Evolutionary conservation across 192 early-diverging fungal genomes (phyloP), one percentile per base, ranked within the genome.

Genomic region (Ambispora gerdemannii): DNA sequence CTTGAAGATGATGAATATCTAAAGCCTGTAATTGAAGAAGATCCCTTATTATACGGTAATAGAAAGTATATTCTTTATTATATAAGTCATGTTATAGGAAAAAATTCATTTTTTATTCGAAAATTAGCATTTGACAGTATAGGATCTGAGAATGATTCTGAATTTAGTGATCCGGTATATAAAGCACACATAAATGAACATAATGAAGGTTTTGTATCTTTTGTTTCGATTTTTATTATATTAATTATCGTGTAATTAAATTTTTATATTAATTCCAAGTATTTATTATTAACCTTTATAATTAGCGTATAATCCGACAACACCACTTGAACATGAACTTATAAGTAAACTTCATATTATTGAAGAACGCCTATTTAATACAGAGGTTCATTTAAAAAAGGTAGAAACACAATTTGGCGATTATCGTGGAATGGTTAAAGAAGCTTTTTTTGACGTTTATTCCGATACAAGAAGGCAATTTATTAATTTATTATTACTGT

Each of bases 381-480:
- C 73, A 3, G 80, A 85, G 47, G 81, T 80, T n/a, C 84, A 88
- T 43, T 64, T 80, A 2, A 74, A 79, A 13, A 81, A 75, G 32
- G 67, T 87, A 19, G 76, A 81, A 22, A 71, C 69, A 10, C 88
- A 91, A 80, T 91, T 90, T 72, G 73, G 80, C 20, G 86, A 90
- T 58, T 92, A 92, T 75, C 75, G 82, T 60, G 72, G 78, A 25
- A 83, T 87, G 81, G 87, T 92, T 33, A 87, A 84, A 77, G 78
- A 78, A 27, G 87, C 86, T 31, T 91, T 92, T 79, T 87, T 85
- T 75, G 88, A 90, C 51, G 33, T 25, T 27, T 50, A 28, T 50
- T 65, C 27, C 19, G 63, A 65, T 65, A 3, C 43, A 25, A 30
- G 27, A 25, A 65, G 63, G 63, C 50, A 10, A 63, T 20, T 38